Percentiles rank a stretch among this genome's conserved stretches.
Conservation (phyloP, 768 basidiomycete genomes). For the Leccinum pellstonianum region DNA sequence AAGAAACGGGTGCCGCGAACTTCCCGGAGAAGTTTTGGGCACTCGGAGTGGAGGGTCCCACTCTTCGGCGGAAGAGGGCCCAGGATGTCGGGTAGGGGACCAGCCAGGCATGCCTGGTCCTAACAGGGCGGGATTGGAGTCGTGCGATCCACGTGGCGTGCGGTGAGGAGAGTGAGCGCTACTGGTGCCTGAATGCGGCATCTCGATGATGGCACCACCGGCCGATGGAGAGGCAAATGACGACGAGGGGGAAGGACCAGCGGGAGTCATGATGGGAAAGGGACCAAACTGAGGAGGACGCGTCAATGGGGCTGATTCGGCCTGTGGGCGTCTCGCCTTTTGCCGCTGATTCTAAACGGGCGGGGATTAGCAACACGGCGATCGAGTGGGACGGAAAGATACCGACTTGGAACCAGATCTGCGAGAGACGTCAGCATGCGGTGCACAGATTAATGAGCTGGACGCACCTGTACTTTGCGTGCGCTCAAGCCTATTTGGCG, state of each 20-base stretch:
- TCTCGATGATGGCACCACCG: conserved; percentile 8
- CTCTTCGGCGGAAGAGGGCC: conserved; percentile 19
- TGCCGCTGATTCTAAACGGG: conserved; percentile 77
- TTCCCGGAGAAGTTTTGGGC: conserved; percentile 11
- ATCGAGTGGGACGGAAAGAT: not conserved
- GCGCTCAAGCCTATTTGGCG: conserved; percentile 86
- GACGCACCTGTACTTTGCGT: conserved; percentile 79
- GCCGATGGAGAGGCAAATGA: conserved; percentile 13
- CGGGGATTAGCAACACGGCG: conserved; percentile 12
- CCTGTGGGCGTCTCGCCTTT: conserved; percentile 76
- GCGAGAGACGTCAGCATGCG: conserved; percentile 13
- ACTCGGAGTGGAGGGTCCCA: conserved; percentile 16
- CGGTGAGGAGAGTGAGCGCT: conserved; percentile 10
- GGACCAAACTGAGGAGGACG: conserved; percentile 64
- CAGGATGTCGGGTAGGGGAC: conserved; percentile 16
- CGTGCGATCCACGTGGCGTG: conserved; percentile 29
- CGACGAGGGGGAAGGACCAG: conserved; percentile 26
- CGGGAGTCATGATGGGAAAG: conserved; percentile 47
- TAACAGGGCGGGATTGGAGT: conserved; percentile 42
- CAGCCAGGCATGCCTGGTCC: conserved; percentile 57
- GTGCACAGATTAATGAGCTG: conserved; percentile 4
- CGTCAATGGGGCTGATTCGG: conserved; percentile 51
- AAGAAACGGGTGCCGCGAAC: not conserved
- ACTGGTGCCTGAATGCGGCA: conserved; percentile 13
- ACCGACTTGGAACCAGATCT: conserved; percentile 89